Base-by-base conservation (phyloP, 495 filamentous ascomycete species). In the Chaetomium cochliodes region DNA sequence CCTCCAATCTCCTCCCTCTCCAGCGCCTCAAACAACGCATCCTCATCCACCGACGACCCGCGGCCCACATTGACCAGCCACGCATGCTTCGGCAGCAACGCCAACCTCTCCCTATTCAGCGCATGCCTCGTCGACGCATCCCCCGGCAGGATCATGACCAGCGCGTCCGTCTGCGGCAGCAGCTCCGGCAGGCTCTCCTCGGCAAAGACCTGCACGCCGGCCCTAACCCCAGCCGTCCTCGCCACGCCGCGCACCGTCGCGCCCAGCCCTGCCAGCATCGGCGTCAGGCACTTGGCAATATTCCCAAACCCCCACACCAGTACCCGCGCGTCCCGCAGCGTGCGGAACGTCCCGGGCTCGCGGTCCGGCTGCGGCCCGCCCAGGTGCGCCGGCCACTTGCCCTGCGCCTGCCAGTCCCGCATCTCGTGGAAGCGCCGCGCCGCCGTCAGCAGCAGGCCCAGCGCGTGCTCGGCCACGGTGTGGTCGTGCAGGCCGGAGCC, bases 1-100 rank as follows among this genome's bases (percentile, higher is more conserved):
- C 83, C 82, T n/a, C 82, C 81, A 63, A 92, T 83, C 78, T 85
- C 83, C 2, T 85, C 89, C 41, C 77, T 82, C 54, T 90, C 83
- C 15, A 93, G 73, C 25, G 90, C 90, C 22, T 86, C 82, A n/a
- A 87, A 88, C 61, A 92, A 81, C 25, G 89, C 90, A 46, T 80
- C 87, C 81, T 96, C 91, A 68, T 96, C 88, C 44, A 93, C 86
- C 62, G 91, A 77, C 37, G 88, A 89, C 23, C 91, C 91, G 7
- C 91, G 85, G 6, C 91, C 91, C 3, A 92, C 93, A 72, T 96
- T 96, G 18, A 93, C 85, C 58, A 93, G 82, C 70, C 92, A 90
- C 16, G 89, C 85, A 15, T 91, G 91, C 66, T 84, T 82, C 71
- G 92, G 92, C 82, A 93, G 88, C 72, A 88, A 83, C 60, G 73